Conservation (phyloP, 1,284 basidiomycete species). For the Cutaneotrichosporon curvatum region DNA sequence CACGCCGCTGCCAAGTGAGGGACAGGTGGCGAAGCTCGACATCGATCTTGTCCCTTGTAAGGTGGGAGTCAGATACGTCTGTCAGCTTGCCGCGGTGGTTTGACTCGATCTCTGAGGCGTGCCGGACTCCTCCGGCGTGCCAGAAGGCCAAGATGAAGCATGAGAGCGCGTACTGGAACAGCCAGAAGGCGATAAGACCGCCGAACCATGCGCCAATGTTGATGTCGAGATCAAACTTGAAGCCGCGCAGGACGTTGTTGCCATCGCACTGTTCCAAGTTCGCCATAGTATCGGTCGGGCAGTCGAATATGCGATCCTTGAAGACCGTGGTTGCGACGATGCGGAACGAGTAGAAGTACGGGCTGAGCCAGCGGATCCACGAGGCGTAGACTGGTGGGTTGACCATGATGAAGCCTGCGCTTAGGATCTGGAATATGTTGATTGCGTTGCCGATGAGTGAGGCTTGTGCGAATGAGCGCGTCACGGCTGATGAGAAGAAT, state of each 20-base stretch:
- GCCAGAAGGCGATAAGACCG: constrained; percentile 43
- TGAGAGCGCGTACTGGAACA: constrained; percentile 39
- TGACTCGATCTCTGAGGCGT: constrained; percentile 43
- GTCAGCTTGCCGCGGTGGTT: constrained; percentile 39
- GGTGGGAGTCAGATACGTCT: constrained; percentile 41
- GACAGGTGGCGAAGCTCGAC: constrained; percentile 39
- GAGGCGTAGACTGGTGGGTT: constrained; percentile 46
- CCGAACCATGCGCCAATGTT: constrained; percentile 46
- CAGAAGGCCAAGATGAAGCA: constrained; percentile 41
- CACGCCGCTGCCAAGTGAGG: constrained; percentile 36
- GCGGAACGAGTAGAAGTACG: constrained; percentile 40
- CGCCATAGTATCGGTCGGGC: constrained; percentile 36
- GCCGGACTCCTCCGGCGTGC: constrained; percentile 46
- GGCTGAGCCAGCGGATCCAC: constrained; percentile 47
- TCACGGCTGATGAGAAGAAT: constrained; percentile 42
- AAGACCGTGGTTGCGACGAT: constrained; percentile 46
- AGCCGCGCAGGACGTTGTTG: constrained; percentile 45
- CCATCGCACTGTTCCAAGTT: constrained; percentile 46
- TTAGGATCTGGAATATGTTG: constrained; percentile 35
- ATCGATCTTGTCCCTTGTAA: constrained; percentile 43
- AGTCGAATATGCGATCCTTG: constrained; percentile 44
- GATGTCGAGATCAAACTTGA: constrained; percentile 37
- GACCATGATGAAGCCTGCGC: constrained; percentile 39
- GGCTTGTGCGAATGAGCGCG: constrained; percentile 43
- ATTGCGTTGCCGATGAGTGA: constrained; percentile 42